Evolutionary conservation across 768 basidiomycete genomes (phyloP).

Genomic region (Termitomyces heimii): DNA sequence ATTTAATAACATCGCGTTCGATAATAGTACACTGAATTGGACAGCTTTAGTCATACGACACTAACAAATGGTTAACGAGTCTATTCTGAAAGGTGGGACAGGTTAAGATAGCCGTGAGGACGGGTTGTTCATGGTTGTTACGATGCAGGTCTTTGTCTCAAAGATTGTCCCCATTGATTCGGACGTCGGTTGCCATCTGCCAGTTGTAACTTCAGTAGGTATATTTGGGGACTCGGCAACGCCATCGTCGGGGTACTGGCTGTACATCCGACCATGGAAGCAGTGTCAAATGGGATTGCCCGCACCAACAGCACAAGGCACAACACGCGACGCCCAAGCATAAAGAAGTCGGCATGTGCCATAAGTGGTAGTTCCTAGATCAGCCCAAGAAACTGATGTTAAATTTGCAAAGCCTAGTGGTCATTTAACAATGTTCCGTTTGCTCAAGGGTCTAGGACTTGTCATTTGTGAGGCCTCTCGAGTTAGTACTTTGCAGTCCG

Average conservation of each 20-base stretch:
- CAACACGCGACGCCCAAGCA: not conserved
- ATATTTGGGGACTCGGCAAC: not conserved
- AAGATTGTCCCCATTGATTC: not conserved
- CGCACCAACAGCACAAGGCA: not conserved
- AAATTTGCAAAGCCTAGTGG: not conserved
- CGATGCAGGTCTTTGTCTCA: not conserved
- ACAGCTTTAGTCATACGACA: not conserved
- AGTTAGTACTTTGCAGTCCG: not conserved
- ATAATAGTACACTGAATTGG: too few species aligned
- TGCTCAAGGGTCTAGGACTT: not conserved
- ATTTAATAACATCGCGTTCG: not conserved
- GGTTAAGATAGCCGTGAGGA: not conserved
- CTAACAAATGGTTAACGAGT: not conserved
- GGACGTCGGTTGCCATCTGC: conserved; percentile 10
- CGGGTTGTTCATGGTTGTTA: not conserved
- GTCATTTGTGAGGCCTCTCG: not conserved
- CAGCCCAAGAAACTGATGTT: not conserved
- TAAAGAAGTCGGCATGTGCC: not conserved
- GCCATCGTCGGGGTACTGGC: not conserved
- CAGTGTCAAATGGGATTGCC: not conserved
- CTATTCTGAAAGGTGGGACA: not conserved
- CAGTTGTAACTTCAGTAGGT: conserved; percentile 3
- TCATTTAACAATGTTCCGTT: not conserved
- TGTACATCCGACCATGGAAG: not conserved
- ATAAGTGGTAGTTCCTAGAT: not conserved